Conservation (phyloP, 1,139 yeast genomes). For the Saccharomyces hybrid region DNA sequence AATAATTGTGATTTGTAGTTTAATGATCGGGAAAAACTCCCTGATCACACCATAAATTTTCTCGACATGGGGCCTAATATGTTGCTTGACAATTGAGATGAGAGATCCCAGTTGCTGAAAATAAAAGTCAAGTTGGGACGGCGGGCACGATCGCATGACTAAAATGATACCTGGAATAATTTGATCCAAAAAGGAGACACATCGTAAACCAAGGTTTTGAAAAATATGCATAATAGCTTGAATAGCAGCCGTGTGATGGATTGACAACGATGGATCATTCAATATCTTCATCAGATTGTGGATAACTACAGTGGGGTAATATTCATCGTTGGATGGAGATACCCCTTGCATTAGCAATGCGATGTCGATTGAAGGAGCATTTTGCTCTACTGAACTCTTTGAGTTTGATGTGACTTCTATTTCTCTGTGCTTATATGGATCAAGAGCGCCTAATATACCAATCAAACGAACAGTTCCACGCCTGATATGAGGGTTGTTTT, state of each 20-base stretch:
- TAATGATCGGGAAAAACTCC: constrained; percentile 62
- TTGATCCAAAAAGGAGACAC: constrained; percentile 79
- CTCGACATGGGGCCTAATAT: constrained; percentile 73
- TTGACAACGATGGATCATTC: constrained; percentile 74
- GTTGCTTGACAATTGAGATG: constrained; percentile 79
- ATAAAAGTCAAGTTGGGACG: constrained; percentile 76
- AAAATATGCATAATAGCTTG: constrained; percentile 89
- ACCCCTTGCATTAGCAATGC: constrained; percentile 87
- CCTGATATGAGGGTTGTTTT: constrained; percentile 62
- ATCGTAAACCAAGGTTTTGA: constrained; percentile 78
- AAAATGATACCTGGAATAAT: constrained; percentile 81
- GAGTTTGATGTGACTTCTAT: constrained; percentile 66
- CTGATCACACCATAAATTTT: constrained; percentile 72
- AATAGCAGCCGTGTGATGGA: constrained; percentile 84
- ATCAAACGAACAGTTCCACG: constrained; percentile 82
- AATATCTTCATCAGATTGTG: constrained; percentile 74
- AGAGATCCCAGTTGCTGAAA: constrained; percentile 82
- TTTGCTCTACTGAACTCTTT: constrained; percentile 63
- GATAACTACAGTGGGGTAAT: constrained; percentile 92
- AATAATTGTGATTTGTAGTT: constrained; percentile 72
- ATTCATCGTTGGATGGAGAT: constrained; percentile 90
- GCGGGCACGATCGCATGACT: constrained; percentile 81
- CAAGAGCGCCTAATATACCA: constrained; percentile 93
- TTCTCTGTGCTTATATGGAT: constrained; percentile 91
- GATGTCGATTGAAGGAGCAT: constrained; percentile 85